Base-by-base conservation (phyloP, 2,329 filamentous ascomycete genomes). In the Cytospora chrysosperma region DNA sequence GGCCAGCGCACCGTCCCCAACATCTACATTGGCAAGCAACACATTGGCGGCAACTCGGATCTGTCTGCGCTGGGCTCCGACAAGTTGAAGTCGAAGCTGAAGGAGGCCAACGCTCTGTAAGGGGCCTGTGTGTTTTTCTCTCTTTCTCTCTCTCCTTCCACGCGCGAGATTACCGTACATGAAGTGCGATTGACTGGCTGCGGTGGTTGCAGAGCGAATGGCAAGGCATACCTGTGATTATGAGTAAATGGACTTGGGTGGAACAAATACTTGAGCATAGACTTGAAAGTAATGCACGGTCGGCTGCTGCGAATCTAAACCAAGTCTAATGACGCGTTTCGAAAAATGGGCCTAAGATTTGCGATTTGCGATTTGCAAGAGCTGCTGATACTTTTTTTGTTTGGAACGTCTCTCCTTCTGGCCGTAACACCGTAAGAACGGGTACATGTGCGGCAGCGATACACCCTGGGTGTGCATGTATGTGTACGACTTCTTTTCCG, bases 11-110 rank as follows among this genome's bases (percentile, higher is more conserved):
- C 91, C 72, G 95, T 99, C 7, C 95, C 95, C 72, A 98, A 98
- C 82, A 90, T 97, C 81, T 98, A 91, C 83, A 98, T 99, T 78
- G 81, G 80, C 71, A 81, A 93, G 81, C 81, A 96, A 82, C 94
- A 97, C 79, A 96, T 99, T 75, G 95, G 95, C 68, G 95, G 95
- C 70, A 98, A 98, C 86, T 96, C 92, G 27, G 94, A 95, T 71
- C 77, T 96, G 68, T 89, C 93, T 79, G 82, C 79, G 1, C 71
- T 69, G 59, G 76, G 75, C 59, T 86, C 83, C 77, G 86, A 85
- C 77, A 75, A 96, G 69, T 78, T 98, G 30, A 71, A 78, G 72
- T 67, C 69, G 43, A 70, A 82, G 56, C 74, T 85, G 57, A 68
- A 72, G 69, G 74, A 77, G 32, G 79, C 78, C 26, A 77, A 76